These are phyloP conservation scores for Penicillium sp. DNA, from an alignment of 2,329 filamentous ascomycete genomes.

Conservation along the genomic window DNA sequence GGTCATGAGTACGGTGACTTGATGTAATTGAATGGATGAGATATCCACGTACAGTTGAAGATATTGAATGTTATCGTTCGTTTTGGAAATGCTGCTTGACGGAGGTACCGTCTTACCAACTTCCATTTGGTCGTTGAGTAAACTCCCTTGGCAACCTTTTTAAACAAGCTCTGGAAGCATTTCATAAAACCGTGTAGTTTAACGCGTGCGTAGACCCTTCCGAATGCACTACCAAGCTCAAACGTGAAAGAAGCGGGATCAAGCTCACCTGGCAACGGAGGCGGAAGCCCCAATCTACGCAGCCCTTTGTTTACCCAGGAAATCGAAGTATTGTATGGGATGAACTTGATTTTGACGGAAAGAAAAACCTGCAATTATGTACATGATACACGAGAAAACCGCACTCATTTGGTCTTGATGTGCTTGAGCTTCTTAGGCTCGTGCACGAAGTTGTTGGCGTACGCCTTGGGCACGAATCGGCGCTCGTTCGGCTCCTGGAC, in stretches of 20 bases:
- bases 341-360: conserved; percentile 13
- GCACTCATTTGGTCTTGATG: conserved; percentile 70
- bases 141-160: neutral
- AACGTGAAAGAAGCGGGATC: neutral
- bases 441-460: conserved; percentile 95
- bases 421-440: conserved; percentile 82
- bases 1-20: conserved; percentile 10
- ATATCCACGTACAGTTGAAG: too few relatives aligned
- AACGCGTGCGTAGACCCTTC: neutral
- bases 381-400: conserved; percentile 37
- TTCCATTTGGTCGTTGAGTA: neutral
- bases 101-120: neutral
- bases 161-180: neutral
- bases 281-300: neutral
- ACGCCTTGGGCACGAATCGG: conserved; percentile 84
- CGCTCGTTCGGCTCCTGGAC: conserved; percentile 94
- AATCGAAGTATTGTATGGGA: neutral
- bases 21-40: conserved; percentile 7
- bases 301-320: neutral
- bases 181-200: neutral
- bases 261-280: neutral
- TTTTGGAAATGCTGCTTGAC: neutral
- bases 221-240: neutral
- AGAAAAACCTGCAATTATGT: conserved; percentile 33
- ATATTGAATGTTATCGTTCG: neutral